Percentiles rank a stretch among this genome's conserved stretches.
Conservation (phyloP, 306 rosid genomes). For the Arachis stenosperma region DNA sequence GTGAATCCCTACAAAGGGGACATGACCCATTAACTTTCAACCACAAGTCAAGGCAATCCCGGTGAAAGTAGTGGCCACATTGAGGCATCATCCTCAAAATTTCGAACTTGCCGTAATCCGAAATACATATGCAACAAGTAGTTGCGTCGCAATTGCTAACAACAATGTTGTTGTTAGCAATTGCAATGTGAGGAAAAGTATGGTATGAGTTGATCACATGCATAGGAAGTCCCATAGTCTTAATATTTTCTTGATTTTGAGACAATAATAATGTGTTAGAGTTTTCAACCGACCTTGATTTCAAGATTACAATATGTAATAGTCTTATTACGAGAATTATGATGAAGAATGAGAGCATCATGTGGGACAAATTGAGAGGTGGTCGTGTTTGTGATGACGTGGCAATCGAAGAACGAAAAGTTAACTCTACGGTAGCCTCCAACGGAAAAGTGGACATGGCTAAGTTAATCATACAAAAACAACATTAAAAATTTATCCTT, state of each 20-base stretch:
- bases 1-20: conserved; percentile 79
- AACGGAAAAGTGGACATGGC: conserved; percentile 31
- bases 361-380: conserved; percentile 33
- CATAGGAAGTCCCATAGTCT: conserved; percentile 50
- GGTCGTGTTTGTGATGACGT: no score
- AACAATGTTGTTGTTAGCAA: not conserved
- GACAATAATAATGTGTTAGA: not conserved
- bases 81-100: conserved; percentile 75
- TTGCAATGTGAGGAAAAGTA: conserved; percentile 51
- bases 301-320: conserved; percentile 55
- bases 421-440: no score
- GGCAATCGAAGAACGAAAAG: no score
- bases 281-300: not conserved
- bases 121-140: conserved; percentile 68
- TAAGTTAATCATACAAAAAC: not conserved
- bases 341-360: conserved; percentile 59
- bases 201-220: conserved; percentile 65
- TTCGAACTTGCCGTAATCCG: conserved; percentile 69
- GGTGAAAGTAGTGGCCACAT: conserved; percentile 73
- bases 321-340: conserved; percentile 59
- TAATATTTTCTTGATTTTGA: conserved; percentile 3
- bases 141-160: conserved; percentile 15
- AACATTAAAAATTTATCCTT: not conserved
- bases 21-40: conserved; percentile 77
- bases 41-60: conserved; percentile 73